These are phyloP conservation scores for Lentithecium fluviatile DNA, from an alignment of 495 filamentous ascomycete species.

Conservation along the genomic window DNA sequence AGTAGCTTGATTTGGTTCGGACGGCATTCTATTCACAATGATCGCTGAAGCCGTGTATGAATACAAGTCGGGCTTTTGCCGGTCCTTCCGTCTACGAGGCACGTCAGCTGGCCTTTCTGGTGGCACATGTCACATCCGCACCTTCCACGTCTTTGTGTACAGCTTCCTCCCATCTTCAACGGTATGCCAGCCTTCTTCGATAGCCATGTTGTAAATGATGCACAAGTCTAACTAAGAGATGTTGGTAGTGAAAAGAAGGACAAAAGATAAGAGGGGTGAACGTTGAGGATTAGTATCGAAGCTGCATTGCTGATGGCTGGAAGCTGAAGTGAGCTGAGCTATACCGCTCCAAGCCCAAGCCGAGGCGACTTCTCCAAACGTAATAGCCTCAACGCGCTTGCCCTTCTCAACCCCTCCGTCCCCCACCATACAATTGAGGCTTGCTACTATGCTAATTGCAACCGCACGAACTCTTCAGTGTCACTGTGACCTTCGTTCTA, in stretches of 20 bases:
- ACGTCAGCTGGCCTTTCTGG: not conserved
- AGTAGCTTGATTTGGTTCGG: not conserved
- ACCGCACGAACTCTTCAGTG: not conserved
- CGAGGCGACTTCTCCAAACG: conserved; percentile 6
- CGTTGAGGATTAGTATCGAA: not conserved
- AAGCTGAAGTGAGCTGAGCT: conserved; percentile 11
- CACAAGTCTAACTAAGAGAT: not conserved
- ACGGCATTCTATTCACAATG: conserved; percentile 51
- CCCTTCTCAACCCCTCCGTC: not conserved
- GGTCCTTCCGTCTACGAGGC: conserved; percentile 40
- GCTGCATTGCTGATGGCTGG: not conserved
- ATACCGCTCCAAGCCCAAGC: not conserved
- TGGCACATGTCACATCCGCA: conserved; percentile 40
- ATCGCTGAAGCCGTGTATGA: conserved; percentile 87
- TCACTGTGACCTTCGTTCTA: not conserved
- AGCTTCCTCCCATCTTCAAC: conserved; percentile 60
- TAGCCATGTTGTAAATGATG: conserved; percentile 19
- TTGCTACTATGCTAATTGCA: not conserved
- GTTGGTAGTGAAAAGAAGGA: not conserved
- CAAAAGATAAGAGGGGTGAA: not conserved
- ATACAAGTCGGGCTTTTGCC: conserved; percentile 65
- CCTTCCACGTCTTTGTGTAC: conserved; percentile 86
- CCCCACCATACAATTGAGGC: not conserved
- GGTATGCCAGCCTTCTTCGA: conserved; percentile 40
- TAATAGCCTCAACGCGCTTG: not conserved